Evolutionary conservation across 768 basidiomycete genomes (phyloP).

Genomic region (Phylloporus rhodoxanthus): DNA sequence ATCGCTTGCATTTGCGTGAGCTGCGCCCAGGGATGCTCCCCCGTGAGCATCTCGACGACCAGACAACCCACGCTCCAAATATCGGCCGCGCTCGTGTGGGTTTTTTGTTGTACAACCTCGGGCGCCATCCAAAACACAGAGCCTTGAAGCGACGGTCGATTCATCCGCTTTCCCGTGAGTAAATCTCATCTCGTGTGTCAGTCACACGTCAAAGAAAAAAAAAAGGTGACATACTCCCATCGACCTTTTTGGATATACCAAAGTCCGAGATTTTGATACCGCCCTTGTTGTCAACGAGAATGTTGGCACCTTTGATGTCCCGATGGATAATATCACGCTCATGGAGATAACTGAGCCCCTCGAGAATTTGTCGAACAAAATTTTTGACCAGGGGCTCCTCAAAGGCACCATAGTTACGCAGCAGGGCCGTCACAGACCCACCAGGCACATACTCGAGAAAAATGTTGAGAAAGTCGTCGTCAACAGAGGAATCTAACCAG

Average conservation of each 20-base stretch:
- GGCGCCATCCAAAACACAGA: conserved; percentile 99
- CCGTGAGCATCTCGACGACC: conserved; percentile 95
- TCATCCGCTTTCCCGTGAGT: conserved; percentile 58
- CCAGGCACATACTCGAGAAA: conserved; percentile 97
- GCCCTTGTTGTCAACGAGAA: conserved; percentile 96
- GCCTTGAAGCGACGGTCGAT: conserved; percentile 92
- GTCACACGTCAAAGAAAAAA: conserved; percentile 13
- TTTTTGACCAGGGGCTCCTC: conserved; percentile 89
- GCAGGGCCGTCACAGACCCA: conserved; percentile 83
- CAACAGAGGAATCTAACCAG: conserved; percentile 82
- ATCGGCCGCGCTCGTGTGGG: conserved; percentile 87
- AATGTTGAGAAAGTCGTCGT: conserved; percentile 88
- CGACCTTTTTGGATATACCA: conserved; percentile 95
- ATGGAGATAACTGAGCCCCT: conserved; percentile 85
- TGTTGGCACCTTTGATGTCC: conserved; percentile 98
- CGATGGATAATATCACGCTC: conserved; percentile 93
- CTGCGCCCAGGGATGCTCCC: conserved; percentile 92
- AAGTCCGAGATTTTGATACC: conserved; percentile 97
- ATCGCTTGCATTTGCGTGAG: conserved; percentile 99
- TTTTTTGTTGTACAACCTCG: conserved; percentile 94
- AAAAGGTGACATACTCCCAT: conserved; percentile 70
- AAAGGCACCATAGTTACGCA: conserved; percentile 90
- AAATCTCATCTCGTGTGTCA: conserved; percentile 29
- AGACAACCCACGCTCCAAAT: conserved; percentile 96
- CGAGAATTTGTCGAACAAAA: conserved; percentile 87